These are phyloP conservation scores for Beta corolliflora DNA, from an alignment of 179 eudicot genomes.

Conservation along the genomic window DNA sequence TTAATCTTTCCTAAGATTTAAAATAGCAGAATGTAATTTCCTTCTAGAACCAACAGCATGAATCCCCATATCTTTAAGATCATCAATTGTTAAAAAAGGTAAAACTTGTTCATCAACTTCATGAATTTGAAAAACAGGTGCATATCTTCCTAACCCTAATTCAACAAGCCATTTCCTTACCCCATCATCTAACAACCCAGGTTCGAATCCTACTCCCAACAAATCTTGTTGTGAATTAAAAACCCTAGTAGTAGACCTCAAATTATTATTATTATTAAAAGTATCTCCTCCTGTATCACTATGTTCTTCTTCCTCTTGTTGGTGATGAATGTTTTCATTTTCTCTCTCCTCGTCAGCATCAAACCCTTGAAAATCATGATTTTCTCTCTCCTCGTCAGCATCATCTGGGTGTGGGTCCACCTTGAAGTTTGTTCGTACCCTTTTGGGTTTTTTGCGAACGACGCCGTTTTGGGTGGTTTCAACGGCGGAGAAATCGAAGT, in stretches of 20 bases:
- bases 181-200: constrained; percentile 29
- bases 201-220: constrained; percentile 8
- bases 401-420: background rate
- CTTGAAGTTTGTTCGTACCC: constrained; percentile 9
- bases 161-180: constrained; percentile 59
- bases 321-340: constrained; percentile 9
- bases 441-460: background rate
- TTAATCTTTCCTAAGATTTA: constrained; percentile 27
- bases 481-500: background rate
- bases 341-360: background rate
- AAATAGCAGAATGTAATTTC: constrained; percentile 33
- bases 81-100: constrained; percentile 61
- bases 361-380: background rate
- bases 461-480: background rate
- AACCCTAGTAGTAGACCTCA: constrained; percentile 27
- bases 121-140: constrained; percentile 63
- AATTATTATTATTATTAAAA: constrained; percentile 3
- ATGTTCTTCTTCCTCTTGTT: constrained; percentile 3
- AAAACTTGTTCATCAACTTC: constrained; percentile 72
- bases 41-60: constrained; percentile 38
- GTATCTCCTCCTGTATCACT: constrained; percentile 11
- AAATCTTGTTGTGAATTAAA: constrained; percentile 16
- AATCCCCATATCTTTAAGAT: constrained; percentile 77
- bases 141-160: constrained; percentile 55
- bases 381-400: constrained; percentile 8